Conservation (phyloP, 768 basidiomycete genomes). For the Tephrocybe sp. region DNA sequence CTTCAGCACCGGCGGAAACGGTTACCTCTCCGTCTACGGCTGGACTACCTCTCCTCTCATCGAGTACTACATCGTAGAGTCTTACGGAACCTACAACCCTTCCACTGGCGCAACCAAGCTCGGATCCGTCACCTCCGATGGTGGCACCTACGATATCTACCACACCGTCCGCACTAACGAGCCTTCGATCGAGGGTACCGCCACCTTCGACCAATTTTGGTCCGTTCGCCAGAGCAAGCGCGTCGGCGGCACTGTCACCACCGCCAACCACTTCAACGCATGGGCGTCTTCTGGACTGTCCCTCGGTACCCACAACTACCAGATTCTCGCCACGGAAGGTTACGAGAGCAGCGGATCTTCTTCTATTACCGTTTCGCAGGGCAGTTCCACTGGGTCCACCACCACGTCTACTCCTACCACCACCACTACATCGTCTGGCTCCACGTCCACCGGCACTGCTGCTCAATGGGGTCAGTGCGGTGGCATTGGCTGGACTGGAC, state of each 20-base stretch:
- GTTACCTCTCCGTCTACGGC: constrained; percentile 44
- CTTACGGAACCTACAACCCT: constrained; percentile 41
- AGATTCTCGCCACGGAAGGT: constrained; percentile 47
- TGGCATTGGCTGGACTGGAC: neutral
- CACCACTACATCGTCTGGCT: neutral
- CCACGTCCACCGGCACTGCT: neutral
- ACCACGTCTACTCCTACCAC: neutral
- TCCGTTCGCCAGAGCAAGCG: constrained; percentile 37
- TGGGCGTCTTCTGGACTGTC: constrained; percentile 37
- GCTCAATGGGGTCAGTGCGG: neutral
- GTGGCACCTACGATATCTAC: constrained; percentile 42
- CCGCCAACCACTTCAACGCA: constrained; percentile 41
- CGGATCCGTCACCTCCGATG: constrained; percentile 41
- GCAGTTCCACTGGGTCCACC: neutral
- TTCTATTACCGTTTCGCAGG: constrained; percentile 10
- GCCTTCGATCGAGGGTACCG: constrained; percentile 41
- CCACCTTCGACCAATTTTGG: constrained; percentile 49
- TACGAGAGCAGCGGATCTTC: constrained; percentile 37
- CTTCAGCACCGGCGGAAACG: constrained; percentile 37
- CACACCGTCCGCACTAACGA: constrained; percentile 34
- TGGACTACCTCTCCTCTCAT: constrained; percentile 44
- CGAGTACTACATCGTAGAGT: constrained; percentile 48
- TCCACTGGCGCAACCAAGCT: constrained; percentile 26
- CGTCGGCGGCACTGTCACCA: constrained; percentile 33
- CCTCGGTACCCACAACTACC: constrained; percentile 40